A percentile compares a stretch with the other conserved stretches of the same genome.
Conservation (phyloP, 257 asterid genomes). For the Nicotiana noctiflora region DNA sequence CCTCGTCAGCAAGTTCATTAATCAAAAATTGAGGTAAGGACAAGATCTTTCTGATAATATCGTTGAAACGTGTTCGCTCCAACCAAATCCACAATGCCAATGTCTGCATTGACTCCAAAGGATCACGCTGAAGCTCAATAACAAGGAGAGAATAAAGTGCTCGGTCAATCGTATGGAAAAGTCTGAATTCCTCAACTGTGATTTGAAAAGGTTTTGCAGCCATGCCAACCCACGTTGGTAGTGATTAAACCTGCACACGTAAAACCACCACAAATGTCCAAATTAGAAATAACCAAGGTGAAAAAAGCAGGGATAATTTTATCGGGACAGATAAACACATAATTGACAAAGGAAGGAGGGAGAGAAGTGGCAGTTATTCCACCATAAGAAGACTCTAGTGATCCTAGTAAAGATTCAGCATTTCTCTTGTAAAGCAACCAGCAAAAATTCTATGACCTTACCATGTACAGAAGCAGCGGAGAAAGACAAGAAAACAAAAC, state of each 20-base stretch:
- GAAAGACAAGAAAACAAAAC: conserved; percentile 9
- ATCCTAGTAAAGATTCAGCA: neutral
- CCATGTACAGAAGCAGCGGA: neutral
- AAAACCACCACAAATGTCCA: neutral
- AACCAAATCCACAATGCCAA: conserved; percentile 61
- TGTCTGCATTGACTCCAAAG: conserved; percentile 37
- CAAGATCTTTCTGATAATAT: conserved; percentile 24
- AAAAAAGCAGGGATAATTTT: neutral
- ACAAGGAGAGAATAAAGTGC: conserved; percentile 43
- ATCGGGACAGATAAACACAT: neutral
- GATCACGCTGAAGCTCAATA: conserved; percentile 39
- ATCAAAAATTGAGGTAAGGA: conserved; percentile 24
- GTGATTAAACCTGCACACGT: conserved; percentile 28
- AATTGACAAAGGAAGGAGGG: neutral
- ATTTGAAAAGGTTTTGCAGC: conserved; percentile 13
- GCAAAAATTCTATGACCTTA: neutral
- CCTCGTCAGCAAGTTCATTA: conserved; percentile 48
- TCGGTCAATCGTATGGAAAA: conserved; percentile 42
- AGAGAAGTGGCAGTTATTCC: neutral
- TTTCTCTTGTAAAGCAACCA: neutral
- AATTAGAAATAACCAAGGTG: neutral
- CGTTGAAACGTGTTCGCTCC: conserved; percentile 29
- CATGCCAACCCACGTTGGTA: conserved; percentile 17
- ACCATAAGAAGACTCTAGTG: neutral
- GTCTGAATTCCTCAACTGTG: conserved; percentile 23